Conservation (phyloP, 1,284 basidiomycete species). For the Cutaneotrichosporon arboriforme region DNA sequence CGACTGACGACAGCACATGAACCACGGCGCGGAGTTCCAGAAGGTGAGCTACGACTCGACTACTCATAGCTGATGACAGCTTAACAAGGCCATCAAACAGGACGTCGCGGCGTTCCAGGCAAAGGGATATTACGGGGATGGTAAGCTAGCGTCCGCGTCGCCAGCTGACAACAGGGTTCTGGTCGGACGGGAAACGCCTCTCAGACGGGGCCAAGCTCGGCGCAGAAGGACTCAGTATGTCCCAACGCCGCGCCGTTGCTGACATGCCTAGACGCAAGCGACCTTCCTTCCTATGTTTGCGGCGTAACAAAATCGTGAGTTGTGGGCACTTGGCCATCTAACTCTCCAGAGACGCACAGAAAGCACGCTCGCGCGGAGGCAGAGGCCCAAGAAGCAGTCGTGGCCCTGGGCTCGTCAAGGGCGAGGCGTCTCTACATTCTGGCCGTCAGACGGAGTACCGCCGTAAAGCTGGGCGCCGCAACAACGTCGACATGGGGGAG, state of each 20-base stretch:
- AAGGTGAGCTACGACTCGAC: constrained; percentile 28
- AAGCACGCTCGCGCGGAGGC: constrained; percentile 21
- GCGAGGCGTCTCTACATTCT: constrained; percentile 38
- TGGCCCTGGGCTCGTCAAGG: constrained; percentile 32
- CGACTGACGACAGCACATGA: constrained; percentile 44
- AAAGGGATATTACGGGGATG: constrained; percentile 45
- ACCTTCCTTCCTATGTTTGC: constrained; percentile 45
- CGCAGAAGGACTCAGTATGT: constrained; percentile 35
- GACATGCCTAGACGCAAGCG: constrained; percentile 22
- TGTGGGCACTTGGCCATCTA: not conserved
- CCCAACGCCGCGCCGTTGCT: not conserved
- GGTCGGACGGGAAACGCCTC: constrained; percentile 41
- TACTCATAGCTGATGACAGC: constrained; percentile 18
- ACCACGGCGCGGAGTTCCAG: constrained; percentile 46
- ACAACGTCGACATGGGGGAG: constrained; percentile 39
- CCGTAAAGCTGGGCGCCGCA: constrained; percentile 32
- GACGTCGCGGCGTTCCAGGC: constrained; percentile 39
- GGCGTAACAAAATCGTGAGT: constrained; percentile 39
- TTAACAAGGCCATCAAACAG: constrained; percentile 41
- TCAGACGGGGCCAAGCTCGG: constrained; percentile 37
- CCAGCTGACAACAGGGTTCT: constrained; percentile 30
- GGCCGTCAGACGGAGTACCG: constrained; percentile 41
- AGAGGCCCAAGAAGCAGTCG: constrained; percentile 25
- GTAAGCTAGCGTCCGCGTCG: constrained; percentile 15
- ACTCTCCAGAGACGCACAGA: constrained; percentile 31